Percentiles rank a stretch among this genome's conserved stretches.
Conservation (phyloP, 2,329 filamentous ascomycete species). For the Alternaria viburni region DNA sequence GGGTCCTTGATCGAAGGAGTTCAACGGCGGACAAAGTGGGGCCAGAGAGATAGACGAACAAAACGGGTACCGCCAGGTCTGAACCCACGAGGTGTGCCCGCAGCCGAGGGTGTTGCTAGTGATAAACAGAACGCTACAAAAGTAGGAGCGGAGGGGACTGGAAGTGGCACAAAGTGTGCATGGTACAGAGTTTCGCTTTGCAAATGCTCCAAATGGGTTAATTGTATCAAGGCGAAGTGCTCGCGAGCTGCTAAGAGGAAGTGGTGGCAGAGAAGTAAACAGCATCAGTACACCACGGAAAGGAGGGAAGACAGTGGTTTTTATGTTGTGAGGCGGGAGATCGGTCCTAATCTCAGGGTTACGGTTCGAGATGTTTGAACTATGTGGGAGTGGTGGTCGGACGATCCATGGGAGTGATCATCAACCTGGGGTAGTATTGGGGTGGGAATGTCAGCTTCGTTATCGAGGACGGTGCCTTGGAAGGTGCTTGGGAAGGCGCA, state of each 20-base stretch:
- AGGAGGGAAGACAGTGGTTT: not conserved
- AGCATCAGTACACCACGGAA: not conserved
- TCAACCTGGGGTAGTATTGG: not conserved
- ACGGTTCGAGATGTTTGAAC: not conserved
- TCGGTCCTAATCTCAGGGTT: not conserved
- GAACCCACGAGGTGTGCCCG: not conserved
- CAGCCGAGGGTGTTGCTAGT: not conserved
- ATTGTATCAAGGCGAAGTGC: not conserved
- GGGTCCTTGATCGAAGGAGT: not conserved
- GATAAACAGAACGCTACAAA: not conserved
- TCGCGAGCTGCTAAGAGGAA: not conserved
- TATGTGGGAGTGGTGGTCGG: not conserved
- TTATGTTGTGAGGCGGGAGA: not conserved
- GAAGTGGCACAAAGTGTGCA: not conserved
- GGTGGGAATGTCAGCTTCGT: not conserved
- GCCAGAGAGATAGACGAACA: not conserved
- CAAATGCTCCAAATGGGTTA: not conserved
- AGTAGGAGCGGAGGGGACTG: not conserved
- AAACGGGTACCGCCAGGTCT: not conserved
- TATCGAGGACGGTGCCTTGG: too few relatives aligned
- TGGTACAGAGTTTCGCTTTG: not conserved
- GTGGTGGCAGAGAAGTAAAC: not conserved
- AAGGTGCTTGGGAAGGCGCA: not conserved
- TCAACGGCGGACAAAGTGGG: conserved; percentile 3
- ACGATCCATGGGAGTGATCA: too few relatives aligned